Base-by-base conservation (phyloP, 352 stramenopile genomes). In the Globisporangium spinosum region DNA sequence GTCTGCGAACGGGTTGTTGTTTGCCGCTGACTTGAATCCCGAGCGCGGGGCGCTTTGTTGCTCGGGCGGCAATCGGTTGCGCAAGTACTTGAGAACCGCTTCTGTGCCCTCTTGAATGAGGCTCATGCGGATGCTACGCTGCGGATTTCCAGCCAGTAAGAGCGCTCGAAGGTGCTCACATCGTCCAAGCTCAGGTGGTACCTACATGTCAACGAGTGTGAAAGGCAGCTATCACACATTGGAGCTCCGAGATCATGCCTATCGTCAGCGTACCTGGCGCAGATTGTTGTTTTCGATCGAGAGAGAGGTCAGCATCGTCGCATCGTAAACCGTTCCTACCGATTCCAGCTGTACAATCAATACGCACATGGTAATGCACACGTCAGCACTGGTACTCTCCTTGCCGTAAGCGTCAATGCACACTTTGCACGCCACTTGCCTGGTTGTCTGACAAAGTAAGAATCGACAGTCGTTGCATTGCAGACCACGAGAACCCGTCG, bases 201-300 rank as follows among this genome's bases (percentile, higher is more conserved):
- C 91, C 84, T 91, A 23, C 58, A 66, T 25, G 27, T n/a, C 10
- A 51, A 51, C 40, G 4, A 49, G 6, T 1, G 8, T n/a, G 8
- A 20, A 10, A 32, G 29, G 29, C 29, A 32, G 29, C 4, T 32
- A 32, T 32, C 29, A 32, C 29, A 32, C 29, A 32, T 32, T 32
- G 29, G 4, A 32, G 29, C 29, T 32, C 29, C 29, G 4, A 32
- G 29, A 32, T 32, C 29, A 32, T 32, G 29, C 29, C 29, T 20
- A n/a, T 15, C 20, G n/a, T 13, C 15, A 29, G 12, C 61, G 12
- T 78, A 91, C 80, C 70, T 91, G 77, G 8, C 78, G 79, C 7
- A 96, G 65, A 54, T 91, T 86, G 69, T 96, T 96, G 72, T 96
- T 95, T 53, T 93, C 81, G 23, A 95, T 71, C 20, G 84, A 91